Evolutionary conservation across 164 flowering plant genomes (phyloP).

Genomic region (Litsea cubeba): DNA sequence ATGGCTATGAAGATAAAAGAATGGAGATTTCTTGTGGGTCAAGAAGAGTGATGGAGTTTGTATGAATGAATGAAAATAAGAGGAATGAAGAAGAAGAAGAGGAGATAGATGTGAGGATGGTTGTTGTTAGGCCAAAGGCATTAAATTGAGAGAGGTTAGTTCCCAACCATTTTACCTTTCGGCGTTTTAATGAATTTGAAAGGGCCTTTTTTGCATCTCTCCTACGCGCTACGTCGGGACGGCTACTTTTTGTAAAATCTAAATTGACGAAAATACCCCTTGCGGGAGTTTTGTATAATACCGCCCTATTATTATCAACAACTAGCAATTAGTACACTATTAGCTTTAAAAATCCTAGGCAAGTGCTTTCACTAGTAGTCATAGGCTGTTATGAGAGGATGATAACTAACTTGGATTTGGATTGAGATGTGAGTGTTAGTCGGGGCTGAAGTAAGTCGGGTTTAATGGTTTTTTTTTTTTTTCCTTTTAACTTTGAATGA

Average conservation of each 20-base stretch:
- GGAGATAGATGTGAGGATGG: background rate
- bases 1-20: background rate
- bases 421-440: too few species aligned
- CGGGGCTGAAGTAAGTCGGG: too few species aligned
- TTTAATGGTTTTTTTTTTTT: too few species aligned
- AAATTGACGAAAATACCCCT: background rate
- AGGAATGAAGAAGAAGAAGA: background rate
- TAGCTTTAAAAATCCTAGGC: too few species aligned
- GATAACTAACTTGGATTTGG: too few species aligned
- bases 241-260: background rate
- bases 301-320: too few species aligned
- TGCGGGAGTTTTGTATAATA: too few species aligned
- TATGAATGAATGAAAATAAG: background rate
- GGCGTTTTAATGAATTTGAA: background rate
- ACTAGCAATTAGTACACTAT: too few species aligned
- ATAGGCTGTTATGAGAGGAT: too few species aligned
- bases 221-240: background rate
- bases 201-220: background rate
- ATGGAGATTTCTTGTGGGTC: background rate
- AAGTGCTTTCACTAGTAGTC: too few species aligned
- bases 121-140: background rate
- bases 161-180: conserved; percentile 1
- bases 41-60: background rate
- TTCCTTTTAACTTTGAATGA: too few species aligned
- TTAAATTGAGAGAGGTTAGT: background rate